phyloP scores from a whole-genome alignment of 208 protist species.

The Leishmania tropica region DNA sequence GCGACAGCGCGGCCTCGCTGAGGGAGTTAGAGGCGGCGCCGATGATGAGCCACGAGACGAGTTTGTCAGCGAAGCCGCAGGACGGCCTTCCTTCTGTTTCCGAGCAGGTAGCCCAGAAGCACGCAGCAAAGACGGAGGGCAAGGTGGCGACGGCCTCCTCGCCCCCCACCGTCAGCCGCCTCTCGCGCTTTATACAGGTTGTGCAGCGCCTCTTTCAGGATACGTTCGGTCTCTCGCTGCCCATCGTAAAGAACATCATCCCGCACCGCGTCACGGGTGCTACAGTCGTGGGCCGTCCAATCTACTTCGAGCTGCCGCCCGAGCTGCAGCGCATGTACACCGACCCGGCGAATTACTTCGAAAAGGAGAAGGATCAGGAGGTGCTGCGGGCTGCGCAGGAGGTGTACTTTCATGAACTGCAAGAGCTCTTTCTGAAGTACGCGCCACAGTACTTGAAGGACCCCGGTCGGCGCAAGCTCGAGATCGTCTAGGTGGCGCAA shows the following conservation, averaged over 20 bases:
- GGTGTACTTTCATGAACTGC: conserved; percentile 41
- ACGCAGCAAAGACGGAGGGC: neutral
- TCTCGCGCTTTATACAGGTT: conserved; percentile 17
- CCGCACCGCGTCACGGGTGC: conserved; percentile 39
- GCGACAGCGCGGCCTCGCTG: neutral
- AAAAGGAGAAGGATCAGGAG: conserved; percentile 29
- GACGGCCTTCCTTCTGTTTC: neutral
- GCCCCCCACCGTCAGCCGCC: neutral
- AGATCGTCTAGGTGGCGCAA: conserved; percentile 10
- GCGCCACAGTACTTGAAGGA: conserved; percentile 35
- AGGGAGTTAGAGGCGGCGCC: neutral
- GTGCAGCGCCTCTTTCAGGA: conserved; percentile 47
- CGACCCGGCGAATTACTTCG: conserved; percentile 29
- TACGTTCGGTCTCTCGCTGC: conserved; percentile 58
- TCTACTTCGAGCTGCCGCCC: conserved; percentile 41
- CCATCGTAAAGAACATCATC: conserved; percentile 53
- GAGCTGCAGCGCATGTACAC: conserved; percentile 40
- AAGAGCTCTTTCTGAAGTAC: conserved; percentile 52
- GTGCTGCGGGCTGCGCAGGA: conserved; percentile 38
- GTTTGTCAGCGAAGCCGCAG: neutral
- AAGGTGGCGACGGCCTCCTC: neutral
- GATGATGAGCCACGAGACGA: neutral
- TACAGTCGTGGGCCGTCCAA: conserved; percentile 54
- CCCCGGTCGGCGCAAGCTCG: conserved; percentile 29
- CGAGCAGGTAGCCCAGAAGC: neutral